These are phyloP conservation scores for Amanita jacksonii DNA, from an alignment of 768 basidiomycete species.

Conservation along the genomic window DNA sequence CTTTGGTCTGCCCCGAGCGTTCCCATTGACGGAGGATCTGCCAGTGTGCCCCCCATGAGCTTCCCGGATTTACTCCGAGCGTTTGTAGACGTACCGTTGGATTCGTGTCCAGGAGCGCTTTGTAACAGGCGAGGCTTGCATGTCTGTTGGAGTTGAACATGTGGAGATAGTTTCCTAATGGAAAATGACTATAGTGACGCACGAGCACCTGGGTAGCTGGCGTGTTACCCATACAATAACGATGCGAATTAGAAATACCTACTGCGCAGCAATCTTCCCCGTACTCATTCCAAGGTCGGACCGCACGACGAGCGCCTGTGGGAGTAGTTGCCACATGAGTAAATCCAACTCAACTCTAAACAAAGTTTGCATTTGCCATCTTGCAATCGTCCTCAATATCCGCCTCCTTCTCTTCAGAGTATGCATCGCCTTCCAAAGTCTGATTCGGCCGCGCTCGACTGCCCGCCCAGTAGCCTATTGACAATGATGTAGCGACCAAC, in stretches of 20 bases:
- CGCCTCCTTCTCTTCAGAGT: too few relatives aligned
- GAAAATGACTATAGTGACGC: too few relatives aligned
- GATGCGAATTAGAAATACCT: too few relatives aligned
- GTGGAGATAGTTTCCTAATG: too few relatives aligned
- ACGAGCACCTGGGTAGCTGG: conserved; percentile 42
- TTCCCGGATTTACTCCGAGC: neutral
- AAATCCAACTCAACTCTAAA: neutral
- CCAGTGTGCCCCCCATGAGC: neutral
- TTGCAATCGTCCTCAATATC: conserved; percentile 42
- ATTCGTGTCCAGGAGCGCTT: conserved; percentile 56
- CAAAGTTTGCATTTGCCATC: conserved; percentile 27
- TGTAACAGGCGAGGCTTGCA: conserved; percentile 85
- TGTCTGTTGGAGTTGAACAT: conserved; percentile 41
- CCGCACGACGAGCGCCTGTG: conserved; percentile 51
- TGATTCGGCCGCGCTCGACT: conserved; percentile 12
- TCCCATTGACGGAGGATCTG: conserved; percentile 79
- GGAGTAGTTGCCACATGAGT: neutral
- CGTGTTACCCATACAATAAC: too few relatives aligned
- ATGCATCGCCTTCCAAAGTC: neutral
- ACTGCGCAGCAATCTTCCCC: conserved; percentile 81
- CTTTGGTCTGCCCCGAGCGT: conserved; percentile 83
- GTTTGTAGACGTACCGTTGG: conserved; percentile 36
- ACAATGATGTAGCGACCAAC: conserved; percentile 25
- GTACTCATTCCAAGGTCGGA: conserved; percentile 61
- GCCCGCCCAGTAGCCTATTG: conserved; percentile 34